Conservation (phyloP, 768 basidiomycete species). For the Macrolepiota albuminosa region DNA sequence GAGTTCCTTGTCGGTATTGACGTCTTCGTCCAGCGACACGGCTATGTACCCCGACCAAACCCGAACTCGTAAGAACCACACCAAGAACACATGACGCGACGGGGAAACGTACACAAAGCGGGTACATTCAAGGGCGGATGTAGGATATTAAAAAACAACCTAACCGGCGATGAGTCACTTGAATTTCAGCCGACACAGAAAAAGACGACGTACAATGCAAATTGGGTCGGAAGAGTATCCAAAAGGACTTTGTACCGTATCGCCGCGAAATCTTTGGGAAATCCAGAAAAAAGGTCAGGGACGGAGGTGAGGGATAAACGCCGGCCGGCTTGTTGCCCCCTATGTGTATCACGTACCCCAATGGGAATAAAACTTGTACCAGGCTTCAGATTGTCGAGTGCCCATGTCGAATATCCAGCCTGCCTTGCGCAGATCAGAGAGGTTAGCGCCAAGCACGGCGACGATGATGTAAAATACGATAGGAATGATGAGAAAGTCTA, state of each 20-base stretch:
- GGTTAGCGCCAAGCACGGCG: slow-evolving; percentile 52
- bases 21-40: slow-evolving; percentile 82
- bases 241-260: slow-evolving; percentile 66
- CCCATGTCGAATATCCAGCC: slow-evolving; percentile 89
- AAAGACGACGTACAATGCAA: slow-evolving; percentile 71
- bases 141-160: slow-evolving; percentile 79
- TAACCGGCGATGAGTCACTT: slow-evolving; percentile 15
- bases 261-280: slow-evolving; percentile 47
- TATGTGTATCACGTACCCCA: slow-evolving; percentile 47
- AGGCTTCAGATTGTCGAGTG: slow-evolving; percentile 34
- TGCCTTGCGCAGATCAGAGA: slow-evolving; percentile 49
- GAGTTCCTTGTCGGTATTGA: slow-evolving; percentile 90
- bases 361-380: slow-evolving; percentile 86
- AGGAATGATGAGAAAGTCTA: slow-evolving; percentile 81
- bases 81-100: no score
- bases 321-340: background rate
- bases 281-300: background rate
- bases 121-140: slow-evolving; percentile 89
- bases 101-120: slow-evolving; percentile 57
- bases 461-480: slow-evolving; percentile 81
- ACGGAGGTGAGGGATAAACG: background rate
- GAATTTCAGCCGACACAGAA: background rate
- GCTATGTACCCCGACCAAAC: slow-evolving; percentile 41
- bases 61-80: background rate
- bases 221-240: slow-evolving; percentile 88